These are phyloP conservation scores for Pseudocercospora fijiensis DNA, from an alignment of 2,329 filamentous ascomycete species.

Conservation along the genomic window DNA sequence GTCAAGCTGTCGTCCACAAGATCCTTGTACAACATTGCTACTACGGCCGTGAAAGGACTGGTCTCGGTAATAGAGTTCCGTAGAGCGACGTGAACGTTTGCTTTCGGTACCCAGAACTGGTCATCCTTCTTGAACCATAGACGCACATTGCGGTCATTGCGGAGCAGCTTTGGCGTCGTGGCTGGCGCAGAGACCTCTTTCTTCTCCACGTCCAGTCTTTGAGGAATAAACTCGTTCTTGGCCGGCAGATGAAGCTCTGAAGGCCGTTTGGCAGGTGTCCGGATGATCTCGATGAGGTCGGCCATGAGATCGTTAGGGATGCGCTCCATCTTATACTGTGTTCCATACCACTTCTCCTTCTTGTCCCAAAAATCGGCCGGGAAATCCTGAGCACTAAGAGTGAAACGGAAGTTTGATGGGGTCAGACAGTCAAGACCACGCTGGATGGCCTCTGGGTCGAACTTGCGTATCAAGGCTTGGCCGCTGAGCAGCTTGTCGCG, in stretches of 20 bases:
- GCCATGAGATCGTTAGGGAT: constrained; percentile 73
- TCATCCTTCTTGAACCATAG: constrained; percentile 99
- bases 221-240: constrained; percentile 94
- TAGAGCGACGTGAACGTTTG: constrained; percentile 77
- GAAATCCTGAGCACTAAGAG: constrained; percentile 76
- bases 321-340: constrained; percentile 81
- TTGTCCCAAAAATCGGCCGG: constrained; percentile 77
- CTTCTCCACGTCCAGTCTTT: constrained; percentile 89
- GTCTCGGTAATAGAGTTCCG: constrained; percentile 76
- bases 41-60: constrained; percentile 74
- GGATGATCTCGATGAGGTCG: constrained; percentile 65
- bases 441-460: constrained; percentile 74
- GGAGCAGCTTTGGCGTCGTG: constrained; percentile 74
- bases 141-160: constrained; percentile 75
- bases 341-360: constrained; percentile 97
- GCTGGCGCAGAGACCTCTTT: constrained; percentile 78
- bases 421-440: constrained; percentile 70
- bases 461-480: constrained; percentile 71
- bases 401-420: constrained; percentile 86
- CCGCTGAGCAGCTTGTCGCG: constrained; percentile 86
- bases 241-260: constrained; percentile 80
- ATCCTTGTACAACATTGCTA: constrained; percentile 77
- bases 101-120: constrained; percentile 96
- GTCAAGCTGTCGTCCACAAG: constrained; percentile 84
- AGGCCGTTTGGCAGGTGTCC: constrained; percentile 58